These are phyloP conservation scores for Colletotrichum zoysiae DNA, from an alignment of 2,329 filamentous ascomycete species.

Conservation along the genomic window DNA sequence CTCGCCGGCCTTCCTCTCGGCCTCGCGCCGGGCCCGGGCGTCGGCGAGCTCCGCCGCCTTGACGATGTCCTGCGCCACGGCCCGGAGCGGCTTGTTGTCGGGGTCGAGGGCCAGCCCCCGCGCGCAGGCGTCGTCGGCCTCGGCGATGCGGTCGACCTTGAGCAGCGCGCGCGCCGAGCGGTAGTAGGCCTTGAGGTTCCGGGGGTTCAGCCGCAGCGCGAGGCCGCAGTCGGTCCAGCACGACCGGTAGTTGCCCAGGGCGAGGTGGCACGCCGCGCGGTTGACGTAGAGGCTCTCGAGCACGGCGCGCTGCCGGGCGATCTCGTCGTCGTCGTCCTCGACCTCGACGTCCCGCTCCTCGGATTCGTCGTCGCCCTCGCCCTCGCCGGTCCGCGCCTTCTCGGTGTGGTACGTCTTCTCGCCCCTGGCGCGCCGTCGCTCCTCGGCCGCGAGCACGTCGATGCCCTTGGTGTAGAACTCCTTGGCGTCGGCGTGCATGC, in stretches of 20 bases:
- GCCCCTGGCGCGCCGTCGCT: slow-evolving; percentile 64
- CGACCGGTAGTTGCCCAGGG: slow-evolving; percentile 88
- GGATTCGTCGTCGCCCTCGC: slow-evolving; percentile 39
- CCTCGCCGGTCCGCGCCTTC: slow-evolving; percentile 44
- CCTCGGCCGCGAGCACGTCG: slow-evolving; percentile 74
- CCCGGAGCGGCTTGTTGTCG: slow-evolving; percentile 74
- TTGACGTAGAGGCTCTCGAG: slow-evolving; percentile 87
- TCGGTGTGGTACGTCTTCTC: slow-evolving; percentile 43
- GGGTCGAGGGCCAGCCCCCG: slow-evolving; percentile 80
- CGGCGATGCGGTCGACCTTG: slow-evolving; percentile 80
- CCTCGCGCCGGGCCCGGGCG: slow-evolving; percentile 67
- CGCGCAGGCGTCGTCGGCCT: slow-evolving; percentile 84
- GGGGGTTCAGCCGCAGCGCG: slow-evolving; percentile 81
- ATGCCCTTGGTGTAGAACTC: slow-evolving; percentile 95
- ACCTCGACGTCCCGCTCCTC: slow-evolving; percentile 58
- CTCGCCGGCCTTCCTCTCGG: slow-evolving; percentile 65
- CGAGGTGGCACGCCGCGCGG: slow-evolving; percentile 89
- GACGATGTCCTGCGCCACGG: slow-evolving; percentile 73
- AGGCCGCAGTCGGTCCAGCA: slow-evolving; percentile 87
- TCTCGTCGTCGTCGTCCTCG: slow-evolving; percentile 69
- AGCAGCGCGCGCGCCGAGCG: slow-evolving; percentile 84
- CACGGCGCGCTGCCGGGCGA: slow-evolving; percentile 69
- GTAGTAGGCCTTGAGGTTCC: slow-evolving; percentile 92
- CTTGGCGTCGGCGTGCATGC: slow-evolving; percentile 83
- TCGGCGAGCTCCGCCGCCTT: slow-evolving; percentile 68